A percentile compares a stretch with the other conserved stretches of the same genome.
Evolutionary conservation across 1,284 basidiomycete genomes (phyloP).

Genomic region (Puccinia polysora): DNA sequence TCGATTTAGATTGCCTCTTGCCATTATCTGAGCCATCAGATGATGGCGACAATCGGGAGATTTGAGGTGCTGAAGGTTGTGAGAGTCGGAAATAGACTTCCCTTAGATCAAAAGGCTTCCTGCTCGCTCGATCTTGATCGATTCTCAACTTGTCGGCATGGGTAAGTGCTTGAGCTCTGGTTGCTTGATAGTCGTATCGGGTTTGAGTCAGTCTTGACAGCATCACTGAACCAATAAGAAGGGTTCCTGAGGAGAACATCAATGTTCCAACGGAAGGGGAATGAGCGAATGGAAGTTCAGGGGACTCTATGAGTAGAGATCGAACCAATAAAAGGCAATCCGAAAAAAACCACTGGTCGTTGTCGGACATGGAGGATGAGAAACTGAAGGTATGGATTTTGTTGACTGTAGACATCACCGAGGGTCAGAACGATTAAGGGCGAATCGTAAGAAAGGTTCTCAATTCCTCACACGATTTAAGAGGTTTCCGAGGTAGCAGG

Average conservation of each 20-base stretch:
- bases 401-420: constrained; percentile 22
- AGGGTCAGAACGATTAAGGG: neutral
- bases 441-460: neutral
- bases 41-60: neutral
- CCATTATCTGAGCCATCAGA: neutral
- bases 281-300: neutral
- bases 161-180: constrained; percentile 49
- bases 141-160: constrained; percentile 52
- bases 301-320: too few relatives aligned
- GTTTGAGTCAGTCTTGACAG: constrained; percentile 52
- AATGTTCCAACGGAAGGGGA: neutral
- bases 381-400: constrained; percentile 34
- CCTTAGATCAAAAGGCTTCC: constrained; percentile 51
- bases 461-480: constrained; percentile 19
- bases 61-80: constrained; percentile 5
- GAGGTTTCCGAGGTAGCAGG: constrained; percentile 23
- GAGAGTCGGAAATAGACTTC: constrained; percentile 52
- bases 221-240: constrained; percentile 50
- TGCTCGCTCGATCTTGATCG: constrained; percentile 47
- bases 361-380: constrained; percentile 45
- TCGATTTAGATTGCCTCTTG: neutral
- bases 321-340: constrained; percentile 51
- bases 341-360: constrained; percentile 51
- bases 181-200: constrained; percentile 52
- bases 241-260: constrained; percentile 42